Evolutionary conservation across 345 rosid species (phyloP), one percentile per base, ranked within the genome.

Genomic region (Euphorbia peplus): DNA sequence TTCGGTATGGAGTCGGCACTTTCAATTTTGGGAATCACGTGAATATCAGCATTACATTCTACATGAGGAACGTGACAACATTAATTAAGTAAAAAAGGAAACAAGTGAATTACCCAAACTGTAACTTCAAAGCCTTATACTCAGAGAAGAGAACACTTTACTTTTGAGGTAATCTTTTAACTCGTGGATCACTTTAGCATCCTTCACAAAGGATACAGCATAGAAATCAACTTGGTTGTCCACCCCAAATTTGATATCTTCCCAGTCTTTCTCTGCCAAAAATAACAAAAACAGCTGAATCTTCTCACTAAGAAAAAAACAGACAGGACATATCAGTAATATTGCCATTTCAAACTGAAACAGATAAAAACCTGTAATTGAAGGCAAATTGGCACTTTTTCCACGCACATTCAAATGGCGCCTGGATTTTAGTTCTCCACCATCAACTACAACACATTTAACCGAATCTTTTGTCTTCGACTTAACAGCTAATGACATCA

Each of bases 391-490:
- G 8, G 98, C 96, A 77, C 96, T 93, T 83, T 91, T 91, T 64
- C 98, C 98, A 8, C 98, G 92, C 62, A 93, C 98, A 66, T 93
- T 93, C 79, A 93, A 81, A 78, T 93, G 98, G 24, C 98, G 95
- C 83, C 98, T 88, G 67, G 98, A 91, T 68, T 93, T 90, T 73
- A 93, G 82, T 81, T 93, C 98, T 60, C 98, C 98, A 12, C 97
- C 96, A 50, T 93, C 98, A 63, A 91, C 75, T 15, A 89, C 97
- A 0, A 77, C 78, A 67, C 97, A 93, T 46, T 84, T 88, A 57
- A 93, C 98, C 60, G 70, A 9, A 76, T 93, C 96, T 5, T 67
- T 58, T 18, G 93, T 83, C 91, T 93, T 93, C 32, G 87, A 79
- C 79, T 78, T 91, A 73, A 93, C 98, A 76, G 85, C 89, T 60